Percentiles rank a stretch among this genome's conserved stretches.
Conservation (phyloP, 768 basidiomycete genomes). For the Mycena leptocephala region DNA sequence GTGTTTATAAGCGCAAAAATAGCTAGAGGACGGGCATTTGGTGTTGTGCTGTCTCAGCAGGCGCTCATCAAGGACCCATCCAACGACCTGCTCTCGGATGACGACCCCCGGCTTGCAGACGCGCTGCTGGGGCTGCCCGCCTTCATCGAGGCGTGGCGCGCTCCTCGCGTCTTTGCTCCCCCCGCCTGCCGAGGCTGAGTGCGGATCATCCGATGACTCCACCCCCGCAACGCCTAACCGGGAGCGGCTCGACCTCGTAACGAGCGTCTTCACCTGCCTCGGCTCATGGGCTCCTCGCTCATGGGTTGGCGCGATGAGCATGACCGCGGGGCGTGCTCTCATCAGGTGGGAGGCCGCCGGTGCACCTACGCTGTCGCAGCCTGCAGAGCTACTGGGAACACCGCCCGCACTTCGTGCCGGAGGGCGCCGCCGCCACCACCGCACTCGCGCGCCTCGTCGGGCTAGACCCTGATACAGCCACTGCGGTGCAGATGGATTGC, state of each 20-base stretch:
- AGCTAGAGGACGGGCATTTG: too few species aligned
- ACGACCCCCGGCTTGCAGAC: constrained; percentile 21
- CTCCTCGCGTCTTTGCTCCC: constrained; percentile 31
- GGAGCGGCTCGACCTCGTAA: constrained; percentile 9
- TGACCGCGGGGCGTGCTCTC: constrained; percentile 33
- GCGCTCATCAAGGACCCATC: constrained; percentile 28
- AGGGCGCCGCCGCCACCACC: constrained; percentile 37
- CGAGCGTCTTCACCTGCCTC: constrained; percentile 39
- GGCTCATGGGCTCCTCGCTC: too few species aligned
- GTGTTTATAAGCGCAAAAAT: too few species aligned
- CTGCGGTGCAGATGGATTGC: constrained; percentile 37
- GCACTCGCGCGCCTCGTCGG: constrained; percentile 34
- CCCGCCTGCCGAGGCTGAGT: not conserved
- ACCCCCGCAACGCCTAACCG: not conserved
- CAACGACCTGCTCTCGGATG: constrained; percentile 6
- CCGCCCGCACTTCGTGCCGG: constrained; percentile 33
- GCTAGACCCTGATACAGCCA: constrained; percentile 33
- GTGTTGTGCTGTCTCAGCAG: too few species aligned
- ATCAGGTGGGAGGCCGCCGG: constrained; percentile 42
- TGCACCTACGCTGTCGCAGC: constrained; percentile 38
- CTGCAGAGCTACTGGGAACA: constrained; percentile 34
- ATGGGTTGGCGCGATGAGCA: constrained; percentile 21
- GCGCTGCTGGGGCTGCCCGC: constrained; percentile 29
- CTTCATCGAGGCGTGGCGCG: constrained; percentile 34
- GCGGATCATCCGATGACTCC: too few species aligned